A percentile compares a stretch with the other conserved stretches of the same genome.
Conservation (phyloP, 2,329 filamentous ascomycete genomes). For the Tricladium varicosporioides region DNA sequence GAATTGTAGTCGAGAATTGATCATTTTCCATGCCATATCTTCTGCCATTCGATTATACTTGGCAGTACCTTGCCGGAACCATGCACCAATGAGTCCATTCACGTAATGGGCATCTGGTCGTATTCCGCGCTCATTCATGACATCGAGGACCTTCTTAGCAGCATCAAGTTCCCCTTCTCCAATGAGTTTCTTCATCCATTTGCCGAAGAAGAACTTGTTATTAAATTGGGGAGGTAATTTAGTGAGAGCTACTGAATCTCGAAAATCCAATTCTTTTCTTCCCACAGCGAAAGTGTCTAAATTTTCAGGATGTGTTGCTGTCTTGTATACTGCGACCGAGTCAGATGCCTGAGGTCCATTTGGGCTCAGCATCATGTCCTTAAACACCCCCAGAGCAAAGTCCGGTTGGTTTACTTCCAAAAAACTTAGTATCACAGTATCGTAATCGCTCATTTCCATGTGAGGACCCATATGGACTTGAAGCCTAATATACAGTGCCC, state of each 20-base stretch:
- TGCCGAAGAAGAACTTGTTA: conserved; percentile 82
- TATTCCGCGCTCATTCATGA: conserved; percentile 71
- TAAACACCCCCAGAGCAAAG: conserved; percentile 73
- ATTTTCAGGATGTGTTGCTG: neutral
- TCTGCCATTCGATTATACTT: conserved; percentile 61
- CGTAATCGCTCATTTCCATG: conserved; percentile 74
- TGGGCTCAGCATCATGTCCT: conserved; percentile 73
- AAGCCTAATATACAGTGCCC: conserved; percentile 64
- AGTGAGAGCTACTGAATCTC: conserved; percentile 33
- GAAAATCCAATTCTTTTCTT: neutral
- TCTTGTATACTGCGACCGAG: neutral
- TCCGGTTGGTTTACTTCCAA: conserved; percentile 63
- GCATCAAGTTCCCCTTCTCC: conserved; percentile 68
- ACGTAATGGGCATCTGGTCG: conserved; percentile 71
- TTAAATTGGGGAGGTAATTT: conserved; percentile 50
- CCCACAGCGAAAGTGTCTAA: neutral
- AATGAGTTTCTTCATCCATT: conserved; percentile 84
- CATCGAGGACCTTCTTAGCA: conserved; percentile 68
- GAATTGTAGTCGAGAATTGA: conserved; percentile 63
- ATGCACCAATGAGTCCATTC: conserved; percentile 79
- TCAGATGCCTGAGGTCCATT: neutral
- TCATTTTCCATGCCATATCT: conserved; percentile 72
- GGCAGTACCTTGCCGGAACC: conserved; percentile 62
- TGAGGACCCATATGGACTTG: conserved; percentile 56
- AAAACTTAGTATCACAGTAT: conserved; percentile 69